Evolutionary conservation across 805 yeast genomes (phyloP), one percentile per base, ranked within the genome.

Genomic region (Lipomyces yamadae): DNA sequence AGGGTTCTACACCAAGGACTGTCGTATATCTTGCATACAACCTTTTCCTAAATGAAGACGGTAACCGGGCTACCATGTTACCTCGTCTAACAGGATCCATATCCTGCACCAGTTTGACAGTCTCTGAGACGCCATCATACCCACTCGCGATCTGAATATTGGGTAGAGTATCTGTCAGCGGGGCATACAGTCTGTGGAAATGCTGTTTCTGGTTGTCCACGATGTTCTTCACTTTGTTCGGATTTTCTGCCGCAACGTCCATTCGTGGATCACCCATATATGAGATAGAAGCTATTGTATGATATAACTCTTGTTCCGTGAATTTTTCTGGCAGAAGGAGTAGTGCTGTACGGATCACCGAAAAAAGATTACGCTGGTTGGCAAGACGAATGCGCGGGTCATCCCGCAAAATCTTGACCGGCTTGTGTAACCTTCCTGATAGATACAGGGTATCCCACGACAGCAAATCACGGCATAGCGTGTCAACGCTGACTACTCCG

Each of bases 401-500:
- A 72, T 87, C 90, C 69, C 86, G 83, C 52, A 91, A 76, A 42
- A 90, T 83, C 67, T 90, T 88, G 4, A 94, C 96, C 0, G 99
- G 99, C 74, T 95, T 95, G 73, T 95, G 99, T 65, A 95, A 80
- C 69, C 99, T 82, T 1, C 99, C 99, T 1, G 97, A 96, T 24
- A 95, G 75, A 74, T 95, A 95, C 73, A 95, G 83, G 0, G 92
- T 85, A 35, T 86, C 81, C 99, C 99, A 95, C 63, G 88, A 85
- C n/a, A 85, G 81, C 34, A 95, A 79, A 78, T 95, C 99, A 48
- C 81, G 81, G 50, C 87, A 77, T 29, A 91, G 78, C 8, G 82
- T 82, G 30, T 85, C 83, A 69, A 85, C 81, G 3, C 91, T 86
- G 1, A 92, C 88, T 11, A 92, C 88, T 13, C 99, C 99, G 75